Percentiles rank a stretch among this genome's conserved stretches.
phyloP scores from a whole-genome alignment of 2,329 filamentous ascomycete genomes.

The Aspergillus fischeri region DNA sequence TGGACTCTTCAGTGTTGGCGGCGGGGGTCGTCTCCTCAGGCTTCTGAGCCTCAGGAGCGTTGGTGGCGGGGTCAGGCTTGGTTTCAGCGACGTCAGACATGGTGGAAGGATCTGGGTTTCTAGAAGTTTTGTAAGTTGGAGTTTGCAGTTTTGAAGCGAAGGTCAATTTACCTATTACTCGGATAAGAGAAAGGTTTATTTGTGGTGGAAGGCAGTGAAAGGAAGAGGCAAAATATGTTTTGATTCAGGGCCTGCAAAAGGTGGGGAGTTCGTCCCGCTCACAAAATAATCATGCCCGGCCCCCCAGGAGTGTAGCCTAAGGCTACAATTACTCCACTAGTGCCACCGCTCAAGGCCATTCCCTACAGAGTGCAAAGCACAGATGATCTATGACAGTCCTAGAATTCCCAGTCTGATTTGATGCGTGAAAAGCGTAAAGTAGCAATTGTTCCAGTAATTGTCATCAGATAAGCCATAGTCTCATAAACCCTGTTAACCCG shows the following conservation, averaged over 20 bases:
- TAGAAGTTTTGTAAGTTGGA: conserved; percentile 3
- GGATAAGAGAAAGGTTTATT: background rate
- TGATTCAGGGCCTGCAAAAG: conserved; percentile 5
- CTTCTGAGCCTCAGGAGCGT: conserved; percentile 31
- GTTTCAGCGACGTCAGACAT: conserved; percentile 43
- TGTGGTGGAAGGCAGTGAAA: background rate
- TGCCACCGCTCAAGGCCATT: conserved; percentile 13
- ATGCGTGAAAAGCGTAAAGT: background rate
- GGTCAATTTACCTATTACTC: background rate
- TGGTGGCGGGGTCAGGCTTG: conserved; percentile 42
- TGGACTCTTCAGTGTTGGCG: conserved; percentile 31
- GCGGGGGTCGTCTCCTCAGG: conserved; percentile 30
- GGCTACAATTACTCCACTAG: conserved; percentile 11
- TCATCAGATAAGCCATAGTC: background rate
- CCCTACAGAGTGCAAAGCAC: background rate
- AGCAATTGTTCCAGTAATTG: background rate
- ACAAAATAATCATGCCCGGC: conserved; percentile 6
- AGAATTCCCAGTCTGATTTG: background rate
- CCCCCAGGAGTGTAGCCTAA: conserved; percentile 11
- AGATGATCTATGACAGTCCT: background rate
- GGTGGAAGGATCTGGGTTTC: conserved; percentile 17
- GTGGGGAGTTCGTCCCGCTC: conserved; percentile 18
- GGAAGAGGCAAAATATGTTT: background rate
- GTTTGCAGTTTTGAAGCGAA: background rate
- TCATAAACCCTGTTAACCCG: background rate